Percentiles rank a stretch among this genome's conserved stretches.
Conservation (phyloP, 1,284 basidiomycete species). For the Leccinum griseonigrum region DNA sequence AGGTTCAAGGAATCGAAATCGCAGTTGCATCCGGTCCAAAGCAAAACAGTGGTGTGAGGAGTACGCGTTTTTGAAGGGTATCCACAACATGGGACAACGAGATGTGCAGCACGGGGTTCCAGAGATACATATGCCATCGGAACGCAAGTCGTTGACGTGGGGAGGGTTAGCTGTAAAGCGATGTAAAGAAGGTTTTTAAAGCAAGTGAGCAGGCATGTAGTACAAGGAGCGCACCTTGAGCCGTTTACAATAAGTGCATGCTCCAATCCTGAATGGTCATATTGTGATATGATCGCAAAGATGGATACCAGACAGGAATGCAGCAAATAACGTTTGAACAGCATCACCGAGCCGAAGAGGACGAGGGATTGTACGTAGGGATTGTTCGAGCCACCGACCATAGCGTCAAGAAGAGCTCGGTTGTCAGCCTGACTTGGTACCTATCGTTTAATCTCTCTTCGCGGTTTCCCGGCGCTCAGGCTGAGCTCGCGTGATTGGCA, state of each 20-base stretch:
- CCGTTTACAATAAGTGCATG: conserved; percentile 79
- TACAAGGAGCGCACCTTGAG: conserved; percentile 61
- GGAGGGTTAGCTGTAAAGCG: conserved; percentile 5
- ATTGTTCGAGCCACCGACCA: neutral
- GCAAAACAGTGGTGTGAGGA: conserved; percentile 7
- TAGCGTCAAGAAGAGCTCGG: neutral
- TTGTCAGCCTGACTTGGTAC: conserved; percentile 12
- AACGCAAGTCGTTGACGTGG: conserved; percentile 1
- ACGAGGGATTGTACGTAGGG: neutral
- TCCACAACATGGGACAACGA: conserved; percentile 13
- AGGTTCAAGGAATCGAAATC: conserved; percentile 22
- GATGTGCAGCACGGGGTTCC: conserved; percentile 12
- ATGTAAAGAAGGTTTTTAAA: conserved; percentile 19
- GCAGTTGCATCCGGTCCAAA: conserved; percentile 23
- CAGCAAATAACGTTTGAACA: no score
- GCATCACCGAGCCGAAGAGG: conserved; percentile 18
- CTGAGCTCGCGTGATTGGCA: conserved; percentile 24
- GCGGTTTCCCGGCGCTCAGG: conserved; percentile 33
- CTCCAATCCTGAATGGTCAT: conserved; percentile 55
- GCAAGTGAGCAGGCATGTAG: conserved; percentile 11
- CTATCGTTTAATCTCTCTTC: conserved; percentile 30
- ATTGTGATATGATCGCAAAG: neutral
- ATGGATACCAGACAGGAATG: no score
- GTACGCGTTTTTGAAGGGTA: conserved; percentile 1
- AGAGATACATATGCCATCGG: conserved; percentile 20